Evolutionary conservation across 352 stramenopile genomes (phyloP).

Genomic region (Phytophthora tentaculata): DNA sequence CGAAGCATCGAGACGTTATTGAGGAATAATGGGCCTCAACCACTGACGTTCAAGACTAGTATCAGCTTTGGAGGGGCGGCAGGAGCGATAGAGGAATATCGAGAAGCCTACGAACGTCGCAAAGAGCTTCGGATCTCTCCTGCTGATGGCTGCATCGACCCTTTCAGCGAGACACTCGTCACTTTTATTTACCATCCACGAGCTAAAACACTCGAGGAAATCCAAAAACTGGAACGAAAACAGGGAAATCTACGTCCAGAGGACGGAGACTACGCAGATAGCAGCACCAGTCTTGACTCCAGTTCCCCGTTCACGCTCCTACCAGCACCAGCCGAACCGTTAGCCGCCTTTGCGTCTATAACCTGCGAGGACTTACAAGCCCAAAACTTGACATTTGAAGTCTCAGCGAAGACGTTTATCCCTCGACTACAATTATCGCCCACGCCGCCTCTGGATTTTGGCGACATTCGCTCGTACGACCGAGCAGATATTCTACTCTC

Average conservation of each 20-base stretch:
- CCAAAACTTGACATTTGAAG: constrained; percentile 81
- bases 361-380: constrained; percentile 66
- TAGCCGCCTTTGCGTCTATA: constrained; percentile 80
- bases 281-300: constrained; percentile 6
- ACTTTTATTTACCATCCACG: constrained; percentile 62
- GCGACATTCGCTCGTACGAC: constrained; percentile 79
- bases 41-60: constrained; percentile 64
- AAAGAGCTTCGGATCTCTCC: constrained; percentile 75
- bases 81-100: constrained; percentile 50
- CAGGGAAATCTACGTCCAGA: neutral
- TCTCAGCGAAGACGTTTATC: constrained; percentile 63
- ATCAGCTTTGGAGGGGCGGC: constrained; percentile 49
- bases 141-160: constrained; percentile 63
- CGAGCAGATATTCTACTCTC: constrained; percentile 85
- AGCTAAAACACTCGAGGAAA: constrained; percentile 37
- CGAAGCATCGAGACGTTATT: constrained; percentile 67
- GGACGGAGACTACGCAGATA: neutral
- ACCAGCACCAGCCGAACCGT: constrained; percentile 28
- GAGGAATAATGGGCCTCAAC: constrained; percentile 79
- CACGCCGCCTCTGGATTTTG: constrained; percentile 73
- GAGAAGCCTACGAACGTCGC: constrained; percentile 66
- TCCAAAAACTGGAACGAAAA: constrained; percentile 34
- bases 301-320: constrained; percentile 28
- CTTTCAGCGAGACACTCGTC: constrained; percentile 52
- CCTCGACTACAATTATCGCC: constrained; percentile 59